These are phyloP conservation scores for Cytauxzoon felis DNA, from an alignment of 169 alveolate genomes.

Conservation along the genomic window DNA sequence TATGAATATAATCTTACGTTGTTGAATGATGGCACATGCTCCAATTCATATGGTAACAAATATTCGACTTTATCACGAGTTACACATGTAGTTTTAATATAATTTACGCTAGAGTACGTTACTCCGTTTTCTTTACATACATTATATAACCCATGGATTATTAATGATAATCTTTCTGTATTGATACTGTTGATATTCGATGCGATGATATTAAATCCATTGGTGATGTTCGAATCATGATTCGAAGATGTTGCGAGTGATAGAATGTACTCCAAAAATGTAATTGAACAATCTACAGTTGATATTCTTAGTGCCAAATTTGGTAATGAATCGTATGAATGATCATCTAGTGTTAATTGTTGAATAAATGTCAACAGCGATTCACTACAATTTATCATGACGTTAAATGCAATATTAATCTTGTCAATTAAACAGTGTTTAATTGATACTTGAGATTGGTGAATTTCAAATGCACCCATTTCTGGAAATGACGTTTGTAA, in stretches of 20 bases:
- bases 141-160: slow-evolving; percentile 29
- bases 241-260: slow-evolving; percentile 24
- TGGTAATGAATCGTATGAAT: too few relatives aligned
- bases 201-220: slow-evolving; percentile 4
- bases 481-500: slow-evolving; percentile 50
- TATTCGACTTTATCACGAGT: slow-evolving; percentile 18
- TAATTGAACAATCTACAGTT: slow-evolving; percentile 45
- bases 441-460: slow-evolving; percentile 40
- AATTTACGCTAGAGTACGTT: too few relatives aligned
- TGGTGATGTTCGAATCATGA: not conserved
- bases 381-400: slow-evolving; percentile 20
- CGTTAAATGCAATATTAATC: slow-evolving; percentile 17
- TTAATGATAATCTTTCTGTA: slow-evolving; percentile 3
- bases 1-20: slow-evolving; percentile 23
- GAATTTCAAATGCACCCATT: slow-evolving; percentile 56
- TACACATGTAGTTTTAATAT: too few relatives aligned
- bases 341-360: too few relatives aligned
- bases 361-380: slow-evolving; percentile 21
- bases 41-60: slow-evolving; percentile 43
- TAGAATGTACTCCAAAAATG: slow-evolving; percentile 49
- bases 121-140: slow-evolving; percentile 50
- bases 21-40: slow-evolving; percentile 43
- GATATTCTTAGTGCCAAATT: slow-evolving; percentile 26
- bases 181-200: slow-evolving; percentile 16
- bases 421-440: slow-evolving; percentile 39